Conservation (phyloP, 306 rosid genomes). For the Chamaecrista fasciculata region DNA sequence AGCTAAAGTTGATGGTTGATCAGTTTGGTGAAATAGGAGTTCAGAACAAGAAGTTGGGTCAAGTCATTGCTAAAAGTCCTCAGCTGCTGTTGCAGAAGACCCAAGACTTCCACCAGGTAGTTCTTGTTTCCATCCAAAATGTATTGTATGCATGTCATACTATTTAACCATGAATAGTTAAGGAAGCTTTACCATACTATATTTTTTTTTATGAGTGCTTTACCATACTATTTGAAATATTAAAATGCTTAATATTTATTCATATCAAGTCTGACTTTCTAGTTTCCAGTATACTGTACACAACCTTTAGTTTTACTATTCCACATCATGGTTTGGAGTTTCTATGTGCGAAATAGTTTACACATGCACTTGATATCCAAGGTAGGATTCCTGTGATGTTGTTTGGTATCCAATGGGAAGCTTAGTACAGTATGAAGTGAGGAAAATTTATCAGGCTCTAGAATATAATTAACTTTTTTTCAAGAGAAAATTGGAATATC, state of each 20-base stretch:
- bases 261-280: background rate
- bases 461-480: too few relatives aligned
- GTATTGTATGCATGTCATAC: background rate
- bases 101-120: constrained; percentile 67
- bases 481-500: too few relatives aligned
- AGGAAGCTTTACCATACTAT: background rate
- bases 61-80: constrained; percentile 73
- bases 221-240: background rate
- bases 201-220: too few relatives aligned
- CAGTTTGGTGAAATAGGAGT: constrained; percentile 63
- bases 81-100: constrained; percentile 66
- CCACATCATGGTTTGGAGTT: background rate
- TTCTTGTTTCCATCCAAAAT: constrained; percentile 25
- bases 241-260: background rate
- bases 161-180: background rate
- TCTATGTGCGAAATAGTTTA: background rate
- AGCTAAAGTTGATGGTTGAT: constrained; percentile 60
- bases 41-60: constrained; percentile 57
- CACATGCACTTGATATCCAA: background rate
- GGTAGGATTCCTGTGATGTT: background rate
- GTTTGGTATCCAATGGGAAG: background rate
- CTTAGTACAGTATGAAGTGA: background rate
- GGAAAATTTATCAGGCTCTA: background rate
- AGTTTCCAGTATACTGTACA: background rate
- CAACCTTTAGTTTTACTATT: background rate